phyloP scores from a whole-genome alignment of 768 basidiomycete species.

The Boletus reticuloceps region DNA sequence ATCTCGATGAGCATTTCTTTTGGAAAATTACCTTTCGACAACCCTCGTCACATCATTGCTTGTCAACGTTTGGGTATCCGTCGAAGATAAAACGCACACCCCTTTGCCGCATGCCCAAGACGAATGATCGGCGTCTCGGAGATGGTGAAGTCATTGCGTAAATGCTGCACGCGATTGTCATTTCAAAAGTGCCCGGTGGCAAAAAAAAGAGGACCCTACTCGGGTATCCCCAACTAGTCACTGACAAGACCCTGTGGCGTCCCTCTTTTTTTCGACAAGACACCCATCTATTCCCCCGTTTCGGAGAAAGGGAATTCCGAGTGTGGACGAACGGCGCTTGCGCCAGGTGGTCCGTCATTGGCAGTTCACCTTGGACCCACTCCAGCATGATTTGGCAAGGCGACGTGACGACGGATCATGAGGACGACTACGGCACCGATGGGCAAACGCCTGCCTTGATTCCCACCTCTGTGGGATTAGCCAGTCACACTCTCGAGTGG shows the following conservation, averaged over 20 bases:
- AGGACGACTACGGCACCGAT: background rate
- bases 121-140: constrained; percentile 13
- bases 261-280: background rate
- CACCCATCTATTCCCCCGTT: constrained; percentile 10
- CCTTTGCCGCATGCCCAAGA: background rate
- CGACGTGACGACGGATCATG: background rate
- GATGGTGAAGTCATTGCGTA: constrained; percentile 13
- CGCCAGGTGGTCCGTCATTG: background rate
- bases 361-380: background rate
- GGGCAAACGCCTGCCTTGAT: background rate
- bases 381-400: background rate
- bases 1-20: background rate
- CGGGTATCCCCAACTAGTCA: background rate
- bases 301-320: background rate
- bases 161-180: constrained; percentile 9
- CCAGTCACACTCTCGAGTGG: background rate
- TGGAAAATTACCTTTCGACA: constrained; percentile 1
- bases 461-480: constrained; percentile 25
- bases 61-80: background rate
- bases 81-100: background rate
- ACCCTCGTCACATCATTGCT: background rate
- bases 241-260: constrained; percentile 23
- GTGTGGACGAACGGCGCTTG: background rate
- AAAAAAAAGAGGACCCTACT: constrained; percentile 6
- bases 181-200: constrained; percentile 15